Base-by-base conservation (phyloP, 768 basidiomycete species). In the Omphalotus guepiniiformis region DNA sequence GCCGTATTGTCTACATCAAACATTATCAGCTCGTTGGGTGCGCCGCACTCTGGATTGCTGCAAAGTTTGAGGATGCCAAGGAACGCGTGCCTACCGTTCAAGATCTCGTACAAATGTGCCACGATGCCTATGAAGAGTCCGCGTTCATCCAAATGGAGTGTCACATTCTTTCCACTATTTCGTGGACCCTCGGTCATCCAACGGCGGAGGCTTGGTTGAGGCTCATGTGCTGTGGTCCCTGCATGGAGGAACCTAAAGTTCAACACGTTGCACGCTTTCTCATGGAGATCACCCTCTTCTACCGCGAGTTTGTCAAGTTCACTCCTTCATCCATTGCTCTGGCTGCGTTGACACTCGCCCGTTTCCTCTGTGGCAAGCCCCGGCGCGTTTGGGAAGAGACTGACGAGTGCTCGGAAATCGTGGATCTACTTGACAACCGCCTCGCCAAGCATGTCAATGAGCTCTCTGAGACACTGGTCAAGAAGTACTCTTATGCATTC, bases 131-230 rank as follows among this genome's bases (percentile, higher is more conserved):
- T 65, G 94, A 97, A 63, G 93, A 95, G 66, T 86, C 87, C 3
- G 95, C 95, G 2, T 99, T 99, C 68, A 85, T 97, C 51, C 96
- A 99, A 69, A 97, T 99, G 96, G 96, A 99, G 65, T 88, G 89
- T 4, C 96, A 99, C 60, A 90, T 99, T 42, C 79, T 99, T 32
- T 82, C 87, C 16, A 99, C 96, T 15, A 95, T 98, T 57, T 86
- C 93, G 55, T 99, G 96, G 96, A 82, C 81, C 30, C 78, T 98
- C 42, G 96, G 96, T 7, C 95, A 98, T 62, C 96, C 96, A 12
- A 96, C 96, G 1, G 93, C 96, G 6, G 96, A 99, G 67, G 89
- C 93, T 16, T 99, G 96, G 96, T 78, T 99, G 21, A 80, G 96
- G 45, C 70, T 86, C 32, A 79, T 87, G 67, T 89, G 86, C 60